Evolutionary conservation across 1,284 basidiomycete genomes (phyloP).

Genomic region (Xanthoconium separans): DNA sequence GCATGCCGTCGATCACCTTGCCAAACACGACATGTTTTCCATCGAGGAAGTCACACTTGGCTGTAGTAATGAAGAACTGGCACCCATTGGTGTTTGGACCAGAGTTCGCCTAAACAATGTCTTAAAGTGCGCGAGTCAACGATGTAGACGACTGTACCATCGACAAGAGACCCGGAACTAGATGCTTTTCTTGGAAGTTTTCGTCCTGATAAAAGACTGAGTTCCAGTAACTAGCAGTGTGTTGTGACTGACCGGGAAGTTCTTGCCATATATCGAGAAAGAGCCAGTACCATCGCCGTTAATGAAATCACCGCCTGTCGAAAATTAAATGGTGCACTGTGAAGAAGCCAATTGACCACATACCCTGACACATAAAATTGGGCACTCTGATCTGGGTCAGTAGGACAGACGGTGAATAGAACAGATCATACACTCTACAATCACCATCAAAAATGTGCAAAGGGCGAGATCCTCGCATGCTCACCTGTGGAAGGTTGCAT

Average conservation of each 20-base stretch:
- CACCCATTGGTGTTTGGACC: conserved; percentile 92
- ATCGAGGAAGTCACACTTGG: conserved; percentile 91
- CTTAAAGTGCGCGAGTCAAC: background rate
- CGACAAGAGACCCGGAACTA: conserved; percentile 77
- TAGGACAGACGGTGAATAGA: background rate
- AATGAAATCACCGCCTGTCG: conserved; percentile 79
- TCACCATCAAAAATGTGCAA: conserved; percentile 5
- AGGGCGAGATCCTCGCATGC: background rate
- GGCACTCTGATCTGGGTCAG: conserved; percentile 49
- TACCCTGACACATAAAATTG: conserved; percentile 87
- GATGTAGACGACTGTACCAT: conserved; percentile 55
- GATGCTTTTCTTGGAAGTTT: conserved; percentile 92
- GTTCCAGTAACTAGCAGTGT: background rate
- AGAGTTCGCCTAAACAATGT: conserved; percentile 77
- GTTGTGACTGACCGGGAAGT: conserved; percentile 66
- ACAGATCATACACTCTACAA: conserved; percentile 67
- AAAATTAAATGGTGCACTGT: conserved; percentile 4
- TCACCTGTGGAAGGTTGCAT: conserved; percentile 88
- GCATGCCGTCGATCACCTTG: conserved; percentile 83
- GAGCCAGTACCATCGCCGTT: conserved; percentile 92
- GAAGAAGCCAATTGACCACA: conserved; percentile 6
- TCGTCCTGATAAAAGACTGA: conserved; percentile 65
- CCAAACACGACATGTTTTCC: conserved; percentile 96
- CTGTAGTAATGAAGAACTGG: conserved; percentile 98
- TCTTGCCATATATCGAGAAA: conserved; percentile 93